phyloP scores from a whole-genome alignment of 179 eudicot species.

The Gypsophila paniculata region DNA sequence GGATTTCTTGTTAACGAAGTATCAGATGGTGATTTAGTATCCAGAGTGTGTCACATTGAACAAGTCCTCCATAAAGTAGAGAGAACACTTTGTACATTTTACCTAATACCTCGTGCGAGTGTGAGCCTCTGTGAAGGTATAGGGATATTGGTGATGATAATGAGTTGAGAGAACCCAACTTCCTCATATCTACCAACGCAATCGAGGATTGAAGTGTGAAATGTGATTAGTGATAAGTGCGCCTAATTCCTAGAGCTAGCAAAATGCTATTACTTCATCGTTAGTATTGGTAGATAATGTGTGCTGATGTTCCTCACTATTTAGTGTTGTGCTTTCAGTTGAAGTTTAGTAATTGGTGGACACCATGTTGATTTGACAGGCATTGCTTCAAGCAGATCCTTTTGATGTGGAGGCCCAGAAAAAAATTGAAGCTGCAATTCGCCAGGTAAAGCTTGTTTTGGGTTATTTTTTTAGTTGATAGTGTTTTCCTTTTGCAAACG shows the following conservation, averaged over 20 bases:
- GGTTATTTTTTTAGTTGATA: neutral
- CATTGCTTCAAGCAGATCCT: constrained; percentile 86
- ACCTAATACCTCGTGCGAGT: neutral
- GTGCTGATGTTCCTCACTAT: neutral
- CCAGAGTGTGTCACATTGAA: no score
- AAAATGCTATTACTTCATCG: neutral
- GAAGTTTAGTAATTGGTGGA: constrained; percentile 8
- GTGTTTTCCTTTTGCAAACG: neutral
- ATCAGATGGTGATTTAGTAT: no score
- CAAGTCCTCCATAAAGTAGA: neutral
- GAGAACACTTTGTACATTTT: neutral
- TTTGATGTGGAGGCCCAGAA: constrained; percentile 96
- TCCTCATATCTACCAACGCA: neutral
- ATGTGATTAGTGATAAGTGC: neutral
- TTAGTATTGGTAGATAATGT: neutral
- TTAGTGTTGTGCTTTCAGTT: neutral
- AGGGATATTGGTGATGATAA: neutral
- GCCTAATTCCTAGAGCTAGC: neutral
- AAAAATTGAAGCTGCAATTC: constrained; percentile 96
- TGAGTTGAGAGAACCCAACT: neutral
- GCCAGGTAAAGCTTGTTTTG: constrained; percentile 46
- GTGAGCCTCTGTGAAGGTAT: neutral
- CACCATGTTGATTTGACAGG: constrained; percentile 41
- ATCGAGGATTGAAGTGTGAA: neutral
- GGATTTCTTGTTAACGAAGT: no score